These are phyloP conservation scores for Fusarium brevicatenulatum DNA, from an alignment of 2,329 filamentous ascomycete genomes.

Conservation along the genomic window DNA sequence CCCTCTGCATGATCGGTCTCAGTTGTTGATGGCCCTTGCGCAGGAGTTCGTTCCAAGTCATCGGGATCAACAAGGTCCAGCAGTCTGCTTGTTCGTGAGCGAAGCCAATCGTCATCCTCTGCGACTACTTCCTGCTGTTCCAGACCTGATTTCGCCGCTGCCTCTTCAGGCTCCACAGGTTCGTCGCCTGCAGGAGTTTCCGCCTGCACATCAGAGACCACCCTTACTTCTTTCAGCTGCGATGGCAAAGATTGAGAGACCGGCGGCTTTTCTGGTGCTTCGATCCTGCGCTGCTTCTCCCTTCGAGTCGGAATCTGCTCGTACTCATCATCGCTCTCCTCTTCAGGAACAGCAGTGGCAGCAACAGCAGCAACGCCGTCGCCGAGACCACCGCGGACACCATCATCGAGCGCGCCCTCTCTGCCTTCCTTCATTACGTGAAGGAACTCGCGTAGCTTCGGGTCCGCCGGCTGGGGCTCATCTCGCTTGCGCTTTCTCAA, in stretches of 20 bases:
- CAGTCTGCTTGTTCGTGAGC: conserved; percentile 86
- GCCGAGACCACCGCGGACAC: conserved; percentile 38
- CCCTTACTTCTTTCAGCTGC: conserved; percentile 33
- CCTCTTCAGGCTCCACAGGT: conserved; percentile 38
- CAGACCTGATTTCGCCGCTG: conserved; percentile 27
- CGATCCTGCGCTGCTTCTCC: conserved; percentile 55
- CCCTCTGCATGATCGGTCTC: conserved; percentile 31
- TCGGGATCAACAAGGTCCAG: conserved; percentile 85
- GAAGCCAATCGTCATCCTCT: conserved; percentile 90
- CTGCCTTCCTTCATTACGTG: conserved; percentile 76
- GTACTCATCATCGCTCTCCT: conserved; percentile 80
- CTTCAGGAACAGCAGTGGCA: conserved; percentile 57
- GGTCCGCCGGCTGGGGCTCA: conserved; percentile 69
- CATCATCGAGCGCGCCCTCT: conserved; percentile 49
- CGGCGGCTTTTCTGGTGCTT: conserved; percentile 41
- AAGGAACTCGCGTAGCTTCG: conserved; percentile 87
- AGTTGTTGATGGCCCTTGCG: conserved; percentile 26
- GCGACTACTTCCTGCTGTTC: conserved; percentile 53
- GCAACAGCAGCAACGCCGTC: conserved; percentile 35
- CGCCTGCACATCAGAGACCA: conserved; percentile 14
- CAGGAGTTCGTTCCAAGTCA: conserved; percentile 52
- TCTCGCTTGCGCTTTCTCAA: conserved; percentile 76
- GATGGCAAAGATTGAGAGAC: conserved; percentile 28
- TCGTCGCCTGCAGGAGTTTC: conserved; percentile 28
- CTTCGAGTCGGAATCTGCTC: conserved; percentile 69